Conservation (phyloP, 2,329 filamentous ascomycete genomes). For the Pseudopyrenochaeta lycopersici region DNA sequence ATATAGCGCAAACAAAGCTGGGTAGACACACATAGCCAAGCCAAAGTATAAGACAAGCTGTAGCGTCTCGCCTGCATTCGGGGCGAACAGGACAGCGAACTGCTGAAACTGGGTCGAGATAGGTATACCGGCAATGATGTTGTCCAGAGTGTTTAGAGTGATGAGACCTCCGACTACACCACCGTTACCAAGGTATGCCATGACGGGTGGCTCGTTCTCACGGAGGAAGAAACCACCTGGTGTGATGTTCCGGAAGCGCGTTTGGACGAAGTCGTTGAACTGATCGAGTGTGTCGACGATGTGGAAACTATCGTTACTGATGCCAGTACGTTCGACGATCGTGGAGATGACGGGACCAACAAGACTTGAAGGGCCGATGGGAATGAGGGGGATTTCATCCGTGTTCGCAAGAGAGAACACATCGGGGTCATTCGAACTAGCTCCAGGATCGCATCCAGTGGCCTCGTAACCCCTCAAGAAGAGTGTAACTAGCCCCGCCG, state of each 20-base stretch:
- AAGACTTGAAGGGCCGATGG: slow-evolving; percentile 50
- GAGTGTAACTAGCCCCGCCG: slow-evolving; percentile 79
- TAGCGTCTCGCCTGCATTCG: slow-evolving; percentile 74
- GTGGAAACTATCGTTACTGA: slow-evolving; percentile 50
- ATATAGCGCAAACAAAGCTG: slow-evolving; percentile 88
- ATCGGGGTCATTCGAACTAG: slow-evolving; percentile 41
- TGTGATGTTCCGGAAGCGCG: slow-evolving; percentile 72
- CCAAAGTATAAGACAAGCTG: slow-evolving; percentile 85
- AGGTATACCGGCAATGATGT: slow-evolving; percentile 72
- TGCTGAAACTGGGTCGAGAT: slow-evolving; percentile 77
- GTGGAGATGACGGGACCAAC: slow-evolving; percentile 37
- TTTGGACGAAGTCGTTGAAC: slow-evolving; percentile 72
- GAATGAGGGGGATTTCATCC: slow-evolving; percentile 43
- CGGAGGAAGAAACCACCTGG: slow-evolving; percentile 85
- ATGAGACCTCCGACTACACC: slow-evolving; percentile 74
- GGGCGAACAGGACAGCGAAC: slow-evolving; percentile 78
- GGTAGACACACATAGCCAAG: slow-evolving; percentile 78
- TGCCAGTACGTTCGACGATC: slow-evolving; percentile 38
- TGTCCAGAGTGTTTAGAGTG: slow-evolving; percentile 89
- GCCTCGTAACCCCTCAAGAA: slow-evolving; percentile 70
- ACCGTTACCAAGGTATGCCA: slow-evolving; percentile 75
- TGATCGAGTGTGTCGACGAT: slow-evolving; percentile 70
- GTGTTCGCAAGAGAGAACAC: slow-evolving; percentile 39
- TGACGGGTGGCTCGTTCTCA: slow-evolving; percentile 66
- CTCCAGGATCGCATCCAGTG: slow-evolving; percentile 57